Percentiles rank a stretch among this genome's conserved stretches.
Conservation (phyloP, 177 flowering plant genomes). For the Tripterygium wilfordii region DNA sequence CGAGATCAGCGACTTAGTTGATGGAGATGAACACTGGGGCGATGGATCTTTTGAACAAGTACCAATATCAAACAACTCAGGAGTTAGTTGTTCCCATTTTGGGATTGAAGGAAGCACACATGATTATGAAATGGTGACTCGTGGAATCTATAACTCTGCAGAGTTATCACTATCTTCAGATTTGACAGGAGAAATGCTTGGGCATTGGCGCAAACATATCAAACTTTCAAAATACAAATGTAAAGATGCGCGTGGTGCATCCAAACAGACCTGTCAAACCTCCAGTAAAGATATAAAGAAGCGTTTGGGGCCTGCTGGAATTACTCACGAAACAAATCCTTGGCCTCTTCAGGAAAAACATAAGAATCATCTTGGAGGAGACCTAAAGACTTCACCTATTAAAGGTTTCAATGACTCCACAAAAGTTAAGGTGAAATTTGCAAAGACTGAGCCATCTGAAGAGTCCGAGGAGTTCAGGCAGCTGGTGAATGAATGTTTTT, state of each 20-base stretch:
- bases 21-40: conserved; percentile 13
- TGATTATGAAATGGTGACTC: not conserved
- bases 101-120: not conserved
- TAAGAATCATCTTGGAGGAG: not conserved
- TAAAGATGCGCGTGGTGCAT: no score
- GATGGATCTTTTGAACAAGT: conserved; percentile 7
- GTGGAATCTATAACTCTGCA: not conserved
- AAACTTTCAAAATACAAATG: no score
- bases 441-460: conserved; percentile 37
- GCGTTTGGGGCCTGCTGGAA: conserved; percentile 24
- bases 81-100: conserved; percentile 3
- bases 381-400: not conserved
- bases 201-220: not conserved
- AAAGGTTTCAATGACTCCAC: no score
- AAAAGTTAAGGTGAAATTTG: conserved; percentile 9
- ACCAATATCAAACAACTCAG: conserved; percentile 4
- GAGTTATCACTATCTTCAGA: not conserved
- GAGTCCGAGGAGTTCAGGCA: conserved; percentile 49
- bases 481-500: conserved; percentile 39
- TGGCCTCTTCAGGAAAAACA: no score
- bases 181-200: no score
- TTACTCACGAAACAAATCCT: conserved; percentile 1
- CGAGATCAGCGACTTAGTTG: not conserved
- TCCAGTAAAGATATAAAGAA: conserved; percentile 16
- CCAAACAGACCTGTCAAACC: not conserved